phyloP scores from a whole-genome alignment of 306 rosid genomes.

The Vigna nakashimae region DNA sequence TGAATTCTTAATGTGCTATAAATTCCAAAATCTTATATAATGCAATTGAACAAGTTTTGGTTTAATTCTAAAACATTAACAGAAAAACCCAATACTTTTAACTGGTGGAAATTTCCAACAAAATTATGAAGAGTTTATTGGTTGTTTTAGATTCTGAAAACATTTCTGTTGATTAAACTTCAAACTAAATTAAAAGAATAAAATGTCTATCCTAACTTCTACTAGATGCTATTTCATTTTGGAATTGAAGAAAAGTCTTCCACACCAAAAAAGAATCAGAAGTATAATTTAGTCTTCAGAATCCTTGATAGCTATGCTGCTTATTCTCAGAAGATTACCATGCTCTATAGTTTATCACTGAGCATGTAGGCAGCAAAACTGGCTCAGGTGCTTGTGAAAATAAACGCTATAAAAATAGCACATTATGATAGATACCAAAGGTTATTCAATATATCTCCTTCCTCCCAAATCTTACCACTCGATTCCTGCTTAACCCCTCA shows the following conservation, averaged over 20 bases:
- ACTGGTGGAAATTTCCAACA: slow-evolving; percentile 21
- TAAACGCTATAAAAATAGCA: slow-evolving; percentile 19
- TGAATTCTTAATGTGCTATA: slow-evolving; percentile 14
- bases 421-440: background rate
- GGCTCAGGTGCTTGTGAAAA: slow-evolving; percentile 25
- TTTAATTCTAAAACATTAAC: slow-evolving; percentile 26
- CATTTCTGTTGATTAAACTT: slow-evolving; percentile 15
- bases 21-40: slow-evolving; percentile 26
- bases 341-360: background rate
- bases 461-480: slow-evolving; percentile 6
- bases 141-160: slow-evolving; percentile 22
- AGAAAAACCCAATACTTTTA: slow-evolving; percentile 17
- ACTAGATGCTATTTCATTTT: slow-evolving; percentile 23
- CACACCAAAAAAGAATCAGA: slow-evolving; percentile 3
- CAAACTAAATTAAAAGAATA: slow-evolving; percentile 14
- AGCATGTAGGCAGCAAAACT: slow-evolving; percentile 6
- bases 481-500: background rate
- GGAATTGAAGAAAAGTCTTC: slow-evolving; percentile 25
- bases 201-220: slow-evolving; percentile 14
- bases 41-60: background rate
- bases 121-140: slow-evolving; percentile 15
- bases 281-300: background rate
- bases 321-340: background rate
- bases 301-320: background rate
- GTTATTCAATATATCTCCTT: background rate